phyloP scores from a whole-genome alignment of 148 eudicot species.

The Gaultheria prostrata region DNA sequence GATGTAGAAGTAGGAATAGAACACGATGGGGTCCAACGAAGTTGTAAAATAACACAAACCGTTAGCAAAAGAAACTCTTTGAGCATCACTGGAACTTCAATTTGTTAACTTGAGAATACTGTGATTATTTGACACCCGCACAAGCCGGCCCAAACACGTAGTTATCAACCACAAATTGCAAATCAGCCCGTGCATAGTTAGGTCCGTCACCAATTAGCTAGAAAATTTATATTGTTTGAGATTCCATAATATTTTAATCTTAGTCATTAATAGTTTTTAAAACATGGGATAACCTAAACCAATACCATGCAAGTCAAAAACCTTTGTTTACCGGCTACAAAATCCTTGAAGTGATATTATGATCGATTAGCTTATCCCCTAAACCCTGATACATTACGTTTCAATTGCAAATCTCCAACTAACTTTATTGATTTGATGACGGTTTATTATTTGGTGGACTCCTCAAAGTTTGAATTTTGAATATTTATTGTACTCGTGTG shows the following conservation, averaged over 20 bases:
- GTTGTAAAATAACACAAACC: no score
- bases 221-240: background rate
- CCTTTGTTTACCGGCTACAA: background rate
- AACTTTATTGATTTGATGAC: background rate
- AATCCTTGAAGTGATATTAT: background rate
- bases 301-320: background rate
- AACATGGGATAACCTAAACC: background rate
- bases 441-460: background rate
- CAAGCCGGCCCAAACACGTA: no score
- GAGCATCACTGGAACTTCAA: no score
- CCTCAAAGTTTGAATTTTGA: background rate
- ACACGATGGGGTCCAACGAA: no score
- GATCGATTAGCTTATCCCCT: background rate
- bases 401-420: background rate
- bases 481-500: background rate
- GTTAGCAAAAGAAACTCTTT: no score
- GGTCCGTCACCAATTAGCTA: background rate
- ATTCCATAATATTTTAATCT: background rate
- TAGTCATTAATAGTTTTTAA: background rate
- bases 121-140: no score
- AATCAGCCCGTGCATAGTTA: background rate
- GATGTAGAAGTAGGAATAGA: no score
- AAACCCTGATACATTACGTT: background rate
- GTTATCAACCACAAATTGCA: no score
- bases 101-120: no score